Percentiles rank a stretch among this genome's conserved stretches.
These are phyloP conservation scores for Zelonia costaricensis DNA, from an alignment of 208 protist genomes.

Conservation along the genomic window DNA sequence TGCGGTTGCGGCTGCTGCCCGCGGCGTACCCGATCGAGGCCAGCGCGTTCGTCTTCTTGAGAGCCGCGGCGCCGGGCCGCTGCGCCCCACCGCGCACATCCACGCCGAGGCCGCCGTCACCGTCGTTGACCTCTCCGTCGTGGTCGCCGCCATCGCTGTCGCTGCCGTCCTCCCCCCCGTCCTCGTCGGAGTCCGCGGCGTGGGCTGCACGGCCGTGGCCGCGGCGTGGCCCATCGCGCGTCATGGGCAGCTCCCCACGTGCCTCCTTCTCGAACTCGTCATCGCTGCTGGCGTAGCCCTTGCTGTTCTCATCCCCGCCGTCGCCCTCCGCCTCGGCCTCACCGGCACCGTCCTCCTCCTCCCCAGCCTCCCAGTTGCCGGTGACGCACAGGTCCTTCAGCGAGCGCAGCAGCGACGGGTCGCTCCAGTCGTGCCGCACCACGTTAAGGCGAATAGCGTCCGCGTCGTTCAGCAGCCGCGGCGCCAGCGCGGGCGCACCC, in stretches of 20 bases:
- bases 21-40: slow-evolving; percentile 24
- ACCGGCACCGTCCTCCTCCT: slow-evolving; percentile 31
- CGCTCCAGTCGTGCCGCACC: slow-evolving; percentile 62
- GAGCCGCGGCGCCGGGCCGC: not conserved
- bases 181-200: slow-evolving; percentile 39
- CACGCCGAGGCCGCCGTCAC: too few relatives aligned
- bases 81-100: slow-evolving; percentile 7
- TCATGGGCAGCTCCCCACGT: slow-evolving; percentile 57
- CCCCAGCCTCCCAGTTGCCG: slow-evolving; percentile 87
- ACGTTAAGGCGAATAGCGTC: slow-evolving; percentile 59
- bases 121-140: slow-evolving; percentile 4
- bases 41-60: slow-evolving; percentile 23
- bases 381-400: slow-evolving; percentile 96
- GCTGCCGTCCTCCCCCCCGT: slow-evolving; percentile 55
- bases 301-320: slow-evolving; percentile 43
- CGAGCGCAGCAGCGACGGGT: slow-evolving; percentile 42
- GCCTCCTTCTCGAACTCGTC: slow-evolving; percentile 81
- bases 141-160: slow-evolving; percentile 40
- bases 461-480: slow-evolving; percentile 60
- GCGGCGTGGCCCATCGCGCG: not conserved
- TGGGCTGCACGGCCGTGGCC: slow-evolving; percentile 11
- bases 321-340: slow-evolving; percentile 53
- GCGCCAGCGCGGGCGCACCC: slow-evolving; percentile 40
- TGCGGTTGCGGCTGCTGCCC: not conserved
- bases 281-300: slow-evolving; percentile 87